Evolutionary conservation across 768 basidiomycete genomes (phyloP), one percentile per base, ranked within the genome.

Genomic region (Podaxis pistillaris): DNA sequence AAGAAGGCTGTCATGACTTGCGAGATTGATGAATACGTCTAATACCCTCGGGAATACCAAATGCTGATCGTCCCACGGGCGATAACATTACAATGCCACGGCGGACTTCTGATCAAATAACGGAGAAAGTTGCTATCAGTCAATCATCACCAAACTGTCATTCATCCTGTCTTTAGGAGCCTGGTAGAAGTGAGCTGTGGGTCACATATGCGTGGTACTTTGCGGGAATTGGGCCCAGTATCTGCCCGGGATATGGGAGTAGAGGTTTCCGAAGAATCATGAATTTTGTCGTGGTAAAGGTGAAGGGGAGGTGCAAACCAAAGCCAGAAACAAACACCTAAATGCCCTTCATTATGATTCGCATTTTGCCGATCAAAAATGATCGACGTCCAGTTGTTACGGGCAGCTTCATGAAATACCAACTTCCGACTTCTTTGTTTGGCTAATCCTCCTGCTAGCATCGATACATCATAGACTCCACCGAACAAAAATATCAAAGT

Each of bases 1-100:
- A 54, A 60, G 59, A 60, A 54, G 52, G 40, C 59, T 60, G 59
- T 60, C 52, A 15, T 53, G 51, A 30, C 59, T 40, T 17, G 17
- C 9, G 47, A 58, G 57, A 58, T 58, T 50, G 57, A 50, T 58
- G 36, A 49, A 24, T 58, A 49, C 19, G 24, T 11, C 9, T 38
- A 40, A 56, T 2, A 22, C 19, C 47, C 47, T 12, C 12, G 24
- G 17, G n/a, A 58, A 58, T 17, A 12, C 46, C 28, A 47, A 4
- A 11, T 7, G 9, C 36, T 49, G 17, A 15, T 7, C 7, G n/a
- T 49, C 47, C 26, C 46, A 49, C 19, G 46, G n/a, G 36, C 57
- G 47, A 50, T n/a, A 58, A 37, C 37, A 28, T n/a, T 37, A 36
- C 19, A 46, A 22, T 46, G 44, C n/a, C 19, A 15, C 7, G 44